phyloP scores from a whole-genome alignment of 2,329 filamentous ascomycete species.

The Penicillium sp. region DNA sequence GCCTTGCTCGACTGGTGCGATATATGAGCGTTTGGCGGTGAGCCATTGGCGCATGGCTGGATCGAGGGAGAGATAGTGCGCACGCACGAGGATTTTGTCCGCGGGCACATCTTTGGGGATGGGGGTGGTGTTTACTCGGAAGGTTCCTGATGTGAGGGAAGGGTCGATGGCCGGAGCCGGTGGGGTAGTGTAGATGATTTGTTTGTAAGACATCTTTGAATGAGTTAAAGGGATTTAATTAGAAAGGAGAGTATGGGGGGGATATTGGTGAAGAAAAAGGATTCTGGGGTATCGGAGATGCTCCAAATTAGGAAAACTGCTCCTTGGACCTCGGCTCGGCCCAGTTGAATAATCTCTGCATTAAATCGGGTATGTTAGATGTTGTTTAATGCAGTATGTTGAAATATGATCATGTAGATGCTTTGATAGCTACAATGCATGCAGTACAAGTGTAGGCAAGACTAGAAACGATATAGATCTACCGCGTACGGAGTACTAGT shows the following conservation, averaged over 20 bases:
- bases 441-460: neutral
- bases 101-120: slow-evolving; percentile 32
- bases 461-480: neutral
- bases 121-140: slow-evolving; percentile 32
- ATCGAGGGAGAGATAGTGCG: slow-evolving; percentile 68
- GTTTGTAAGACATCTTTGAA: slow-evolving; percentile 34
- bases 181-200: slow-evolving; percentile 38
- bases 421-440: neutral
- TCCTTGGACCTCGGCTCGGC: slow-evolving; percentile 26
- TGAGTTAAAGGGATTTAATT: neutral
- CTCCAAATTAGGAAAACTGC: slow-evolving; percentile 29
- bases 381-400: neutral
- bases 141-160: slow-evolving; percentile 37
- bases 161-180: slow-evolving; percentile 39
- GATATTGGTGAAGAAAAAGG: neutral
- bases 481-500: no score
- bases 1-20: slow-evolving; percentile 68
- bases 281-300: slow-evolving; percentile 17
- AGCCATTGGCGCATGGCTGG: slow-evolving; percentile 77
- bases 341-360: slow-evolving; percentile 5
- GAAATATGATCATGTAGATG: neutral
- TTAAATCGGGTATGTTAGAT: neutral
- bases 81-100: slow-evolving; percentile 63
- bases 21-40: slow-evolving; percentile 61
- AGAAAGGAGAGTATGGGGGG: neutral